phyloP scores from a whole-genome alignment of 148 eudicot species.

The Nepenthes gracilis region DNA sequence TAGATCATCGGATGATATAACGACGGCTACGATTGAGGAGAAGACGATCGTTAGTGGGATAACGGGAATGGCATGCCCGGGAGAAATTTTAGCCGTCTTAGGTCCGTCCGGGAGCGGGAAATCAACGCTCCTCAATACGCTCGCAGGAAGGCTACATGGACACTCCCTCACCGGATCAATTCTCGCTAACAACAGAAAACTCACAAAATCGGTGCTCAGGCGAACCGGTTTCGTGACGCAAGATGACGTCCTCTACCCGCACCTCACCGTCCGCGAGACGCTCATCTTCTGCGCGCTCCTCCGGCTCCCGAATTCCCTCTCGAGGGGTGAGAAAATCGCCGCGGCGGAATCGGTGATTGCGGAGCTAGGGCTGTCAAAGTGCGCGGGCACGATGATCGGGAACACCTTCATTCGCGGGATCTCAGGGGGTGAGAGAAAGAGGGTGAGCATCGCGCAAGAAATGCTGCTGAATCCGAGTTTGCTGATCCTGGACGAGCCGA shows the following conservation, averaged over 20 bases:
- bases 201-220: constrained; percentile 6
- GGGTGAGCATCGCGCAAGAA: constrained; percentile 11
- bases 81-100: constrained; percentile 71
- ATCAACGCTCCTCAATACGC: constrained; percentile 68
- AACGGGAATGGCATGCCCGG: constrained; percentile 68
- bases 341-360: constrained; percentile 8
- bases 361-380: constrained; percentile 3
- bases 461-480: constrained; percentile 10
- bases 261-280: constrained; percentile 12
- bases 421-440: constrained; percentile 10
- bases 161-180: constrained; percentile 49
- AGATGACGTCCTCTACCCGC: constrained; percentile 14
- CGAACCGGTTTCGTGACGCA: constrained; percentile 69
- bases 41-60: constrained; percentile 44
- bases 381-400: constrained; percentile 6
- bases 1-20: constrained; percentile 2
- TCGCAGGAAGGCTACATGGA: constrained; percentile 49
- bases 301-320: constrained; percentile 3
- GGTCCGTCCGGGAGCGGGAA: constrained; percentile 99
- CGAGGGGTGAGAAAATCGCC: constrained; percentile 2
- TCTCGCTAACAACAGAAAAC: constrained; percentile 34
- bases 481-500: constrained; percentile 9
- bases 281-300: constrained; percentile 8
- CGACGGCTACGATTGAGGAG: constrained; percentile 25
- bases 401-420: constrained; percentile 5